Base-by-base conservation (phyloP, 768 basidiomycete species). In the Scleroderma bovista region DNA sequence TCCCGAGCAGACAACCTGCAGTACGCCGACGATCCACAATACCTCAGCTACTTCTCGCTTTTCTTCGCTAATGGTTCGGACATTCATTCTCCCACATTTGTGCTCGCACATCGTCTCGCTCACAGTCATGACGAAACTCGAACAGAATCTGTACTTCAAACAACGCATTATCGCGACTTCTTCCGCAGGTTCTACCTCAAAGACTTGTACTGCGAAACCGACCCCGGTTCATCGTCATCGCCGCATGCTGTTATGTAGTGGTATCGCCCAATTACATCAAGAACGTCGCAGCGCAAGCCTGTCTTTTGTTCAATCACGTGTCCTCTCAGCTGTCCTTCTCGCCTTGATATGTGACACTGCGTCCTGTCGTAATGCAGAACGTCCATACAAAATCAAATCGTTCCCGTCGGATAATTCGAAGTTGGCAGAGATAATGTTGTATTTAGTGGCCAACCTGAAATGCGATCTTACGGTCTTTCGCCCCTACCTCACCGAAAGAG, bases 361-460 rank as follows among this genome's bases (percentile, higher is more conserved):
- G 17, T 15, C 8, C 8, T 49, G n/a, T n/a, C n/a, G 10, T 48
- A 26, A 11, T n/a, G n/a, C 45, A 83, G 79, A 76, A 47, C 80
- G 83, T 46, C 83, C 81, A n/a, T 88, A 89, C 60, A 79, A 77
- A 5, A 73, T 86, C 62, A 86, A 88, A 62, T 69, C 77, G n/a
- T 95, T 96, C 61, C 82, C 88, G 0, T 78, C 86, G 0, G 93
- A 96, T 62, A 88, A 94, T 59, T 80, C 86, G 11, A 93, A 92
- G 61, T 74, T 99, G 15, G 96, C 94, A 3, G 96, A 99, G 66
- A 97, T 97, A 94, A 95, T 98, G 64, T 98, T 98, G 70, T 98
- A 95, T 70, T 83, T 98, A 10, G 85, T 99, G 22, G 92, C 92
- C 61, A 93, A 99, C 63, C 79, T 98, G 24, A 93, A 96, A 65